Evolutionary conservation across 768 basidiomycete genomes (phyloP).

Genomic region (Suillus weaverae): DNA sequence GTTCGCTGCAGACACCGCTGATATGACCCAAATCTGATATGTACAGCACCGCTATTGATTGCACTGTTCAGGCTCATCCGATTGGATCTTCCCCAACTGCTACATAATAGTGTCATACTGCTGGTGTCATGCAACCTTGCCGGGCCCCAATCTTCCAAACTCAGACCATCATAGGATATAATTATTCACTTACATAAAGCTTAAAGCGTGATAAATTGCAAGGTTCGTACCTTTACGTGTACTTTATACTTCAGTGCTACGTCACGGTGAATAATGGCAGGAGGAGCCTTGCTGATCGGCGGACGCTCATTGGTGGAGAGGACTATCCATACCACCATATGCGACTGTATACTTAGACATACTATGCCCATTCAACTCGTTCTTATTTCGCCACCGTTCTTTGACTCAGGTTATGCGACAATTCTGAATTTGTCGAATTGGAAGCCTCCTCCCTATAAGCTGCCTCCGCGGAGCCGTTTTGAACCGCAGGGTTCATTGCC

Average conservation of each 20-base stretch:
- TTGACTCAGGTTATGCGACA: slow-evolving; percentile 7
- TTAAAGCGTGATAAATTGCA: neutral
- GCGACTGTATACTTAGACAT: neutral
- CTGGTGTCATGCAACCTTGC: neutral
- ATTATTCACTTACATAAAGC: neutral
- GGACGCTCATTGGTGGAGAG: neutral
- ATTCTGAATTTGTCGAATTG: neutral
- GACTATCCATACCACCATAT: neutral
- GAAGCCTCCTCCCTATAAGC: slow-evolving; percentile 15
- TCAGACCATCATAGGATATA: neutral
- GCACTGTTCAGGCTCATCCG: neutral
- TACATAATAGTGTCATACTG: neutral
- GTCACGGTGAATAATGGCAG: neutral
- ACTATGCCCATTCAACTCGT: neutral
- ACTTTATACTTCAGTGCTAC: neutral
- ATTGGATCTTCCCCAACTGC: neutral
- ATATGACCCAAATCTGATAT: neutral
- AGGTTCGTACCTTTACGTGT: neutral
- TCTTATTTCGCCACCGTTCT: neutral
- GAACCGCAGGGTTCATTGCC: slow-evolving; percentile 18
- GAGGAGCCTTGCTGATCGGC: neutral
- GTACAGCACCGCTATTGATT: neutral
- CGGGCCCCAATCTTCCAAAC: neutral
- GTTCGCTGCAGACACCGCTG: neutral
- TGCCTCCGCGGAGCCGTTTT: slow-evolving; percentile 28